Percentiles rank a stretch among this genome's conserved stretches.
Evolutionary conservation across 169 alveolate genomes (phyloP).

Genomic region (Plasmodium falciparum): DNA sequence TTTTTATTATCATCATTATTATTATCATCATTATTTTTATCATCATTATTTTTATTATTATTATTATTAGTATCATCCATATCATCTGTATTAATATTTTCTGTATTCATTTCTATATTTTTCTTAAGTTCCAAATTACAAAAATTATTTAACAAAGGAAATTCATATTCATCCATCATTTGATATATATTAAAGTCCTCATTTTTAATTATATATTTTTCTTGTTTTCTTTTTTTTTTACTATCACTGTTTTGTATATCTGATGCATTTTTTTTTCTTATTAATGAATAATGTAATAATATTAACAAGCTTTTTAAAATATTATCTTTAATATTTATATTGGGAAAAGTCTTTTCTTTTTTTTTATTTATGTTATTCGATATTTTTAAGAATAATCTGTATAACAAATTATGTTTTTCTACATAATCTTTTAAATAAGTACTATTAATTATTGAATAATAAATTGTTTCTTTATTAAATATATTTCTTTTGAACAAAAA

Average conservation of each 20-base stretch:
- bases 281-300: conserved; percentile 4
- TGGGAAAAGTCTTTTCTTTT: not conserved
- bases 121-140: not conserved
- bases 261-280: not conserved
- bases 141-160: not conserved
- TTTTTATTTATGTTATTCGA: not conserved
- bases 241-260: not conserved
- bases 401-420: not conserved
- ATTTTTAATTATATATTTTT: not conserved
- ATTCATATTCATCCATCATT: conserved; percentile 14
- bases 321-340: conserved; percentile 7
- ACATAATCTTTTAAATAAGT: not conserved
- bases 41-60: not conserved
- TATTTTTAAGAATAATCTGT: not conserved
- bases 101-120: not conserved
- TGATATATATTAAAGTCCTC: not conserved
- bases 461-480: conserved; percentile 2
- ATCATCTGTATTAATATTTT: not conserved
- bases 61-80: not conserved
- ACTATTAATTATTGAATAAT: conserved; percentile 3
- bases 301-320: conserved; percentile 4
- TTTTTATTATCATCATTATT: not conserved
- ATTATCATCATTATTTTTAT: not conserved
- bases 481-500: conserved; percentile 8
- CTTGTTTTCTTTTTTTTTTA: not conserved